Conservation (phyloP, 176 grass and related monocot genomes). For the Secale cereale region DNA sequence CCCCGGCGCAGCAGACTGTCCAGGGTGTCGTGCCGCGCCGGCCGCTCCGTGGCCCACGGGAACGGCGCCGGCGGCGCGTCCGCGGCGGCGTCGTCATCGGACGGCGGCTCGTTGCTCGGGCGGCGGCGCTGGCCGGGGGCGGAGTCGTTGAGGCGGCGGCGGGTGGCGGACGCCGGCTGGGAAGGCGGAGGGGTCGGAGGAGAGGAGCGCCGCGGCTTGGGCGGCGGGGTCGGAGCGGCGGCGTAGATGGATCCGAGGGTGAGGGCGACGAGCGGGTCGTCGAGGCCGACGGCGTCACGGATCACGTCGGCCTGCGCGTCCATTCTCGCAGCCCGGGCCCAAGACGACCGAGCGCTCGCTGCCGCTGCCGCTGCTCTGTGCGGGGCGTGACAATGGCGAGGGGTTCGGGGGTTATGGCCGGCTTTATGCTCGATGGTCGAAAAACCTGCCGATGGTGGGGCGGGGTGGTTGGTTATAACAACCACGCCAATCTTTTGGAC, state of each 20-base stretch:
- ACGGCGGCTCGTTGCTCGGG: background rate
- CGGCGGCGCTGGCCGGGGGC: background rate
- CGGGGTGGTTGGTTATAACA: background rate
- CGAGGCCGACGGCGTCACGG: background rate
- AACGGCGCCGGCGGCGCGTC: background rate
- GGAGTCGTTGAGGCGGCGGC: background rate
- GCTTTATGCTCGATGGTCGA: too few species aligned
- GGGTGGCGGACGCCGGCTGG: background rate
- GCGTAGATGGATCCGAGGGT: slow-evolving; percentile 48
- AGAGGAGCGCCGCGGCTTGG: background rate
- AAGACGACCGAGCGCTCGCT: background rate
- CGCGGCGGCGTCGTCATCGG: background rate
- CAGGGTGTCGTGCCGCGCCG: slow-evolving; percentile 26
- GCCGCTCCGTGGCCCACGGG: slow-evolving; percentile 47
- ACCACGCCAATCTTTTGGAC: slow-evolving; percentile 28
- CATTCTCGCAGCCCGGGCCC: background rate
- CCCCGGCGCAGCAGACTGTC: slow-evolving; percentile 13
- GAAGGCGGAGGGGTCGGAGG: background rate
- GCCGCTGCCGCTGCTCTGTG: background rate
- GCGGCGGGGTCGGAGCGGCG: background rate
- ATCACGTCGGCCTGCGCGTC: background rate
- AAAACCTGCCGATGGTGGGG: too few species aligned
- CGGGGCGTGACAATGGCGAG: background rate
- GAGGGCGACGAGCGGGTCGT: slow-evolving; percentile 15
- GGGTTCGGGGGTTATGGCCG: background rate